phyloP scores from a whole-genome alignment of 2,329 filamentous ascomycete species.

The Ceratocystiopsis minuta region DNA sequence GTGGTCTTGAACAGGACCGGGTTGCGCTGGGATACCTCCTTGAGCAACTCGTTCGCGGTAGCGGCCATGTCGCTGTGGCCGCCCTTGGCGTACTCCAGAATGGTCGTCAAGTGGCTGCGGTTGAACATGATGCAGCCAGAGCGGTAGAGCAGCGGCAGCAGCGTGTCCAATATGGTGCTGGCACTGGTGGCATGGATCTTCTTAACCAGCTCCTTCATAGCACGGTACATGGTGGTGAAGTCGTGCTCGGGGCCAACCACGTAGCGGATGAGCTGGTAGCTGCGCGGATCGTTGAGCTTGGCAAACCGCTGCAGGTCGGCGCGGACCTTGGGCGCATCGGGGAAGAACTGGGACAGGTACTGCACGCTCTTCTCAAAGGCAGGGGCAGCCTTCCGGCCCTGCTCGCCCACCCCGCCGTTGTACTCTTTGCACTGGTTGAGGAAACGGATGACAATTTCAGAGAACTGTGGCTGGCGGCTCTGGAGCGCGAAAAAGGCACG shows the following conservation, averaged over 20 bases:
- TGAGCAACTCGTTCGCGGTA: slow-evolving; percentile 74
- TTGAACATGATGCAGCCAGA: slow-evolving; percentile 79
- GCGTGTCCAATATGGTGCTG: slow-evolving; percentile 53
- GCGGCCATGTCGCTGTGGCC: slow-evolving; percentile 62
- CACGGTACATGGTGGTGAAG: slow-evolving; percentile 77
- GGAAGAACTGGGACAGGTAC: slow-evolving; percentile 55
- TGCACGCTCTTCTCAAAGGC: slow-evolving; percentile 57
- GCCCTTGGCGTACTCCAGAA: slow-evolving; percentile 72
- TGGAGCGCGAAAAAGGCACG: slow-evolving; percentile 81
- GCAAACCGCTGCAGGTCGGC: slow-evolving; percentile 79
- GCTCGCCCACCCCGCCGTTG: slow-evolving; percentile 69
- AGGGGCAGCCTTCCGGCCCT: slow-evolving; percentile 49
- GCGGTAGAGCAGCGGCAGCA: slow-evolving; percentile 69
- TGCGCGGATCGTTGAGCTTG: slow-evolving; percentile 74
- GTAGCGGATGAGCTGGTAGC: slow-evolving; percentile 77
- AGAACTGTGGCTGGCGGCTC: slow-evolving; percentile 55
- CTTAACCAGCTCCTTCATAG: slow-evolving; percentile 77
- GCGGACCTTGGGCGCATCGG: slow-evolving; percentile 53
- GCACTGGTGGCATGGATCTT: slow-evolving; percentile 52
- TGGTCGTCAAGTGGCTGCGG: slow-evolving; percentile 76
- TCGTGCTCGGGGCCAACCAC: slow-evolving; percentile 73
- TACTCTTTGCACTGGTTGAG: slow-evolving; percentile 73
- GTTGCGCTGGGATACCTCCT: slow-evolving; percentile 77
- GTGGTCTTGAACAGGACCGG: slow-evolving; percentile 86
- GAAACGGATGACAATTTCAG: slow-evolving; percentile 56